Conservation (phyloP, 306 rosid genomes). For the Betula pendula region DNA sequence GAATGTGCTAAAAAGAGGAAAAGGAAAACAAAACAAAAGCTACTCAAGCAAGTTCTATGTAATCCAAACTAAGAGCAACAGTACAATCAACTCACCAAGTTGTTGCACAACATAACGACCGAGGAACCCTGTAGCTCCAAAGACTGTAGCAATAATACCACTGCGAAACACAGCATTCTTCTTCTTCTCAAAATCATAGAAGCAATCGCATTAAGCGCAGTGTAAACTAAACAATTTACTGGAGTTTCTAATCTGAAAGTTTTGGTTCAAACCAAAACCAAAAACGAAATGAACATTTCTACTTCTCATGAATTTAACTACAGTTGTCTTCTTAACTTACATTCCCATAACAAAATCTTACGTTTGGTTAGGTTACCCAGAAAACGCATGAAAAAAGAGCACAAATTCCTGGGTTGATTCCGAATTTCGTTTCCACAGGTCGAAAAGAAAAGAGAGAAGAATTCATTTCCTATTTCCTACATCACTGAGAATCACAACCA, state of each 20-base stretch:
- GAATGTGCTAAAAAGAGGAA: not conserved
- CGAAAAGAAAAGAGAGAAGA: not conserved
- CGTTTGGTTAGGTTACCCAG: not conserved
- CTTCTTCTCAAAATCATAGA: not conserved
- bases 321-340: fast-evolving
- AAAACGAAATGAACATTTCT: not conserved
- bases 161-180: constrained; percentile 46
- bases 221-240: not conserved
- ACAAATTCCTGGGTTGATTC: not conserved
- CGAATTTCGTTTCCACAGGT: not conserved
- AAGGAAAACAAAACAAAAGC: constrained; percentile 7
- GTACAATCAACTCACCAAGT: constrained; percentile 60
- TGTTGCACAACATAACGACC: constrained; percentile 99
- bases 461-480: not conserved
- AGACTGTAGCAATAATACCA: constrained; percentile 91
- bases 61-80: constrained; percentile 1
- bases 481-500: not conserved
- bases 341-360: not conserved
- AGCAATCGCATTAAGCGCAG: not conserved
- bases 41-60: not conserved
- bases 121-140: constrained; percentile 97
- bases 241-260: not conserved
- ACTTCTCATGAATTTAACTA: not conserved
- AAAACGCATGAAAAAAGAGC: not conserved
- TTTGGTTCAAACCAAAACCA: not conserved